Percentiles rank a stretch among this genome's conserved stretches.
phyloP scores from a whole-genome alignment of 2,329 filamentous ascomycete genomes.

The Aspergillus sp. region DNA sequence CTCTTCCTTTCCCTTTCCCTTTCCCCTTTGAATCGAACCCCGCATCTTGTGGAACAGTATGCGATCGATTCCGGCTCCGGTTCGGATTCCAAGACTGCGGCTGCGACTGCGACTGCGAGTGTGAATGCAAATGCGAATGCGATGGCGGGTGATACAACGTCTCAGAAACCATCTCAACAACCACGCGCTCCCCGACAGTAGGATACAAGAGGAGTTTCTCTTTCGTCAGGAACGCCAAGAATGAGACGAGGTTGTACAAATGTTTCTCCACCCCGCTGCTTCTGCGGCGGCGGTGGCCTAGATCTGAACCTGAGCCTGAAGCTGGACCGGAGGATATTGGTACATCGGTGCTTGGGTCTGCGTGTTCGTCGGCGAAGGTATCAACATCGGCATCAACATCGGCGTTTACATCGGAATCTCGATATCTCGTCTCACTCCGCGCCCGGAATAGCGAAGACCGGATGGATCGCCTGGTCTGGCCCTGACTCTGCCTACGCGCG shows the following conservation, averaged over 20 bases:
- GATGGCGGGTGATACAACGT: not conserved
- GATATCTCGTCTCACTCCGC: no score
- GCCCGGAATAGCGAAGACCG: no score
- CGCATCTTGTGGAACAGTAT: no score
- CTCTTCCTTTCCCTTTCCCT: not conserved
- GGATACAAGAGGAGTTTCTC: not conserved
- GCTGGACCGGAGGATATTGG: not conserved
- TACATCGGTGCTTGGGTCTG: not conserved
- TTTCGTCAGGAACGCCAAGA: conserved; percentile 8
- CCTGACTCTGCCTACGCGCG: no score
- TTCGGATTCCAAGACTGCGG: no score
- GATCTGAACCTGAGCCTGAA: not conserved
- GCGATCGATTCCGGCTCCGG: no score
- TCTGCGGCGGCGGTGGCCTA: not conserved
- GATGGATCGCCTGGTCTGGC: no score
- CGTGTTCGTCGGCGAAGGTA: not conserved
- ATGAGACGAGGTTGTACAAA: conserved; percentile 5
- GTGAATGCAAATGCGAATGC: not conserved
- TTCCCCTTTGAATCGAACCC: not conserved
- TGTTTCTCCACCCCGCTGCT: not conserved
- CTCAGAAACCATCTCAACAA: conserved; percentile 2
- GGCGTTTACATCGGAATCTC: not conserved
- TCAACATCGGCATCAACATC: not conserved
- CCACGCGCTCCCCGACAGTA: conserved; percentile 1
- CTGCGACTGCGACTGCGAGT: not conserved